Conservation (phyloP, 2,329 filamentous ascomycete species). For the Claviceps sorghi region DNA sequence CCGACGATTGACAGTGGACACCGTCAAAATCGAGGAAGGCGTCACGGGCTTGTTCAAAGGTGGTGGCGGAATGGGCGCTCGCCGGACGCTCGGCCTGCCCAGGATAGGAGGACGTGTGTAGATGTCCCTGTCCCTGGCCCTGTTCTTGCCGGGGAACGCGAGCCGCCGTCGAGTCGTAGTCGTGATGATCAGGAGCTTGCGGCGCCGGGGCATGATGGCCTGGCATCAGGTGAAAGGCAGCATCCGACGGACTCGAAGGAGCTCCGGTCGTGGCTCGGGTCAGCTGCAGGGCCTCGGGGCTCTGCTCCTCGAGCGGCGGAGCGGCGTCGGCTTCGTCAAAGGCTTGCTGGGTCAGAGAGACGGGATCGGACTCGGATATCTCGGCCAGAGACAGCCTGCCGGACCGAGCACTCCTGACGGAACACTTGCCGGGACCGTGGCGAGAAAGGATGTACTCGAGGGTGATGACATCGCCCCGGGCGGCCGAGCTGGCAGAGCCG, state of each 20-base stretch:
- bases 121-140: too few relatives aligned
- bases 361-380: constrained; percentile 42
- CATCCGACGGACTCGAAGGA: constrained; percentile 15
- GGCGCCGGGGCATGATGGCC: constrained; percentile 10
- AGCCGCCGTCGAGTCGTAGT: neutral
- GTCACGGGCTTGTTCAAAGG: constrained; percentile 49
- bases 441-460: constrained; percentile 27
- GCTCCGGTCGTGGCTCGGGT: constrained; percentile 19
- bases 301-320: constrained; percentile 22
- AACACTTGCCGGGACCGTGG: constrained; percentile 40
- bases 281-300: constrained; percentile 14
- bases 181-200: neutral
- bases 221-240: constrained; percentile 20
- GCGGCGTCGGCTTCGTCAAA: constrained; percentile 39
- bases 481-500: constrained; percentile 35
- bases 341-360: constrained; percentile 33
- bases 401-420: constrained; percentile 34
- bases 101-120: neutral
- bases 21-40: constrained; percentile 75
- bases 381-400: constrained; percentile 38
- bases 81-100: constrained; percentile 14
- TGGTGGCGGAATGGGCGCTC: constrained; percentile 42
- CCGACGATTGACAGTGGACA: constrained; percentile 52
- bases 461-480: constrained; percentile 26
- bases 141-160: neutral